phyloP scores from a whole-genome alignment of 495 filamentous ascomycete species.

The Parachaetomium inaequale region DNA sequence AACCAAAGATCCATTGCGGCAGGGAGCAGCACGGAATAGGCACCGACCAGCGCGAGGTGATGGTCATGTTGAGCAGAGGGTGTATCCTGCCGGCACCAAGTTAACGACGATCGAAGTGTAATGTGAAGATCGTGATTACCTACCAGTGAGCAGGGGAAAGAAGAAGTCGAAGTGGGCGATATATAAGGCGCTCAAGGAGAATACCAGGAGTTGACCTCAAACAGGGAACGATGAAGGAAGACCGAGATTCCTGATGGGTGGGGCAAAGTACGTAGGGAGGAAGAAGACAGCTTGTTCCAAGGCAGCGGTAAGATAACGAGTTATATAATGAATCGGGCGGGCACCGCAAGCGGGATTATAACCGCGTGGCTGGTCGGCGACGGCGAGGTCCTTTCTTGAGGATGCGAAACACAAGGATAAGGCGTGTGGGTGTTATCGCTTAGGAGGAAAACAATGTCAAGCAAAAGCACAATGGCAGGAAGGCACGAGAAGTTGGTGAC shows the following conservation, averaged over 20 bases:
- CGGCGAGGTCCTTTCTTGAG: not conserved
- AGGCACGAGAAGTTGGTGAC: not conserved
- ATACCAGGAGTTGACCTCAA: too few species aligned
- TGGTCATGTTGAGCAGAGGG: conserved; percentile 32
- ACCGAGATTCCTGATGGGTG: too few species aligned
- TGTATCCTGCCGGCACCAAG: not conserved
- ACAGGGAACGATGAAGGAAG: too few species aligned
- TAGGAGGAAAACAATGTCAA: not conserved
- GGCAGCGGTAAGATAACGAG: too few species aligned
- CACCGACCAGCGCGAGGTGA: conserved; percentile 44
- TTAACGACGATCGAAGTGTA: not conserved
- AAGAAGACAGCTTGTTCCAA: too few species aligned
- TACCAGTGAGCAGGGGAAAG: not conserved
- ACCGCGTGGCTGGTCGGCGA: not conserved
- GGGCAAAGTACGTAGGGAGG: too few species aligned
- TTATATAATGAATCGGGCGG: too few species aligned
- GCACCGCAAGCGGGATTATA: too few species aligned
- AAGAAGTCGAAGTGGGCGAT: not conserved
- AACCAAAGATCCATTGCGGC: conserved; percentile 41
- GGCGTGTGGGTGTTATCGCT: not conserved
- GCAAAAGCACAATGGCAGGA: not conserved
- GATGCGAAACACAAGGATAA: not conserved
- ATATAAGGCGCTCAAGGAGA: not conserved
- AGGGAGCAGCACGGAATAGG: conserved; percentile 39
- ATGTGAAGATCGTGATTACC: not conserved